Evolutionary conservation across 805 yeast species (phyloP), one percentile per base, ranked within the genome.

Genomic region (Yamadazyma takamatsuzukensis): DNA sequence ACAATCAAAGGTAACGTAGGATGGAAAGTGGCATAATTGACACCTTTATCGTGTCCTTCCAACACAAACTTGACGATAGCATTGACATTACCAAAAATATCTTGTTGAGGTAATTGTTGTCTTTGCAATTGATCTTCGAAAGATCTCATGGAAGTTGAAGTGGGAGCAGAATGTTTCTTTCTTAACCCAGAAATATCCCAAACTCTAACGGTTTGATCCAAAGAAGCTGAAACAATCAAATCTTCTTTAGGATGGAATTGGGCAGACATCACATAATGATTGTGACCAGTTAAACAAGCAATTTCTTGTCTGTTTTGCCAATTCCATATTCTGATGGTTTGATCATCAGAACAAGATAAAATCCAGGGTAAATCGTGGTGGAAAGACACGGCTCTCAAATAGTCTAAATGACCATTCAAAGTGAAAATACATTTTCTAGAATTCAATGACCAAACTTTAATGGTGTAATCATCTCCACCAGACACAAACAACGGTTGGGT

Each of bases 241-340:
- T 93, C 97, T 49, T 94, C 96, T 29, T 80, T 68, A 27, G 97
- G 97, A 58, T 93, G 99, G 74, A 93, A 93, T 60, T 86, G 94
- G 2, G 98, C 97, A 49, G 94, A 84, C 93, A 93, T 86, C 35
- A 93, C 97, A 61, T 94, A 93, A 66, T 93, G 98, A 64, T 87
- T 89, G 62, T 93, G 99, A 41, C 99, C 98, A 6, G 98, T 90
- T 47, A 93, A 68, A 52, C 96, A 87, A 7, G 97, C 97, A 53
- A 93, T 83, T 52, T 93, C 97, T 58, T 88, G 90, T 49, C 98
- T 80, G 59, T 89, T 89, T 69, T 94, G 98, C 98, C 98, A 93
- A 66, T 93, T 94, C 99, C 99, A 93, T 45, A 93, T 90, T 58
- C 99, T 76, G 45, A 94, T 88, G 19, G 99, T 93, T 65, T 93